These are phyloP conservation scores for Juncus inflexus DNA, from an alignment of 176 grass and related monocot genomes.

Conservation along the genomic window DNA sequence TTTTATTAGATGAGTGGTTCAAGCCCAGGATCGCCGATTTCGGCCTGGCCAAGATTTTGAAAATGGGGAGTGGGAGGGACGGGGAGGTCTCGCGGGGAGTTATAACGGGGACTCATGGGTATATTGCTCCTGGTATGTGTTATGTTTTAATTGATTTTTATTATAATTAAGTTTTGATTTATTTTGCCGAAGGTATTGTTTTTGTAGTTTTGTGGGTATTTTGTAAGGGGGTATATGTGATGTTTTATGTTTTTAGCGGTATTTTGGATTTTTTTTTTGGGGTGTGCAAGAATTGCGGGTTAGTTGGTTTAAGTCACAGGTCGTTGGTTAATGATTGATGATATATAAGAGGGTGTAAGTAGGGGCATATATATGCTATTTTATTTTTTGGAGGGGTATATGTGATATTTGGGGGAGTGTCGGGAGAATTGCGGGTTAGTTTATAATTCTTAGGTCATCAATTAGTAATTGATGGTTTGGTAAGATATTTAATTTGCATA, in stretches of 20 bases:
- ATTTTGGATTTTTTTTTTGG: background rate
- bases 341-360: constrained; percentile 5
- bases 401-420: background rate
- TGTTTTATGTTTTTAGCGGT: background rate
- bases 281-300: background rate
- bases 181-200: background rate
- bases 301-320: background rate
- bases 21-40: constrained; percentile 88
- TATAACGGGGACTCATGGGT: constrained; percentile 76
- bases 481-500: too few species aligned
- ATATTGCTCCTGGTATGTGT: constrained; percentile 67
- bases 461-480: too few species aligned
- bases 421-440: too few species aligned
- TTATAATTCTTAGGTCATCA: too few species aligned
- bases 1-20: constrained; percentile 81
- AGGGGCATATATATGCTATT: background rate
- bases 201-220: background rate
- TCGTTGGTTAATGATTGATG: background rate
- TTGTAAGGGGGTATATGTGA: background rate
- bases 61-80: background rate
- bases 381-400: background rate
- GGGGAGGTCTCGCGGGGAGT: constrained; percentile 29
- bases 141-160: too few species aligned
- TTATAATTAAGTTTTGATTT: too few species aligned
- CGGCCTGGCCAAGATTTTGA: constrained; percentile 79